Evolutionary conservation across 805 yeast genomes (phyloP).

Genomic region (Ogataea pilisensis): DNA sequence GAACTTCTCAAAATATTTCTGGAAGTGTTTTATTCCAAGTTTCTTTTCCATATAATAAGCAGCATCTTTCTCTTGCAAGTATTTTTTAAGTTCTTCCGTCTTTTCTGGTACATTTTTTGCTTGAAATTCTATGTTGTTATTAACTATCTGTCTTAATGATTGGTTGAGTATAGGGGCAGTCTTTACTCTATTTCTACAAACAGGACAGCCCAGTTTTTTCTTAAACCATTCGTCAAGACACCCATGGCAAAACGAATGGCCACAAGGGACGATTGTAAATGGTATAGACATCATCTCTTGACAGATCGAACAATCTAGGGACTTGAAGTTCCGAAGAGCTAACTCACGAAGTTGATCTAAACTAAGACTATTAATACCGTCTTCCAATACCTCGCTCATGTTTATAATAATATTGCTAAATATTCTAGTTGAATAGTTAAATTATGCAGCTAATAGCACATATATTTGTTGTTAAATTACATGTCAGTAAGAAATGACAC

Average conservation of each 20-base stretch:
- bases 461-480: too few species aligned
- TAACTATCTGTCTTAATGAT: conserved; percentile 44
- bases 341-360: conserved; percentile 18
- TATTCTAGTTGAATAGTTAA: not conserved
- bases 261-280: conserved; percentile 53
- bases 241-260: conserved; percentile 70
- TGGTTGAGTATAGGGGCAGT: conserved; percentile 52
- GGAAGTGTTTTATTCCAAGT: conserved; percentile 37
- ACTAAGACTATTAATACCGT: conserved; percentile 4
- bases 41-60: conserved; percentile 39
- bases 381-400: conserved; percentile 1
- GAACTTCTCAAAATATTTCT: conserved; percentile 43
- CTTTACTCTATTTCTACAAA: conserved; percentile 51
- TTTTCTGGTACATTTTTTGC: conserved; percentile 24
- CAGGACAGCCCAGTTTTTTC: conserved; percentile 59
- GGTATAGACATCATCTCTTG: conserved; percentile 68
- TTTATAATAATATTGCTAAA: too few species aligned
- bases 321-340: conserved; percentile 14
- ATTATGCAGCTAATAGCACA: too few species aligned
- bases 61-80: conserved; percentile 26
- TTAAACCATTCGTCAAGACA: conserved; percentile 63
- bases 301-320: conserved; percentile 59
- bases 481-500: too few species aligned
- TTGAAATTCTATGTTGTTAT: conserved; percentile 37
- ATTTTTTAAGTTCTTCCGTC: conserved; percentile 18